Base-by-base conservation (phyloP, 2,329 filamentous ascomycete species). In the Daldinia eschscholtzii region DNA sequence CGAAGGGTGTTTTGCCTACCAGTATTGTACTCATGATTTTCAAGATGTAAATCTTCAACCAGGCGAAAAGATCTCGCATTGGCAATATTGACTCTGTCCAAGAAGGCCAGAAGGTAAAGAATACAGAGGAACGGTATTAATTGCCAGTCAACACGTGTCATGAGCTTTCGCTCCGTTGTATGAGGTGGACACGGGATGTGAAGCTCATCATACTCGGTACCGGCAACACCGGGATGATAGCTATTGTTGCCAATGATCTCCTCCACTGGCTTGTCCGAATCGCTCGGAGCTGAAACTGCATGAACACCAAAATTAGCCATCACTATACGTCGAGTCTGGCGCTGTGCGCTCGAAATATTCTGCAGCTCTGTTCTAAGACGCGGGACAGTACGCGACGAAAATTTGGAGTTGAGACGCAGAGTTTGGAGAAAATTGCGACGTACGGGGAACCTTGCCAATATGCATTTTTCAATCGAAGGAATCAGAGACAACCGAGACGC, bases 61-160 rank as follows among this genome's bases (percentile, higher is more conserved):
- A 95, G 82, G 44, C 86, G 84, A 69, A 93, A 93, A 52, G 92
- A 84, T 48, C 86, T 87, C 30, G 92, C 92, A 80, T 94, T 94
- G 79, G 89, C 90, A 74, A 95, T 93, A 77, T 94, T 95, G 77
- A 94, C 91, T 55, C 92, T 85, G 77, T 91, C 85, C 76, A 75
- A 67, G 66, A 78, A 79, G 7, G 78, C 78, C 30, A 79, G 65
- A 5, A 79, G 74, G 58, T 79, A 79, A 78, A 94, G 83, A 67
- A 94, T 83, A 76, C 88, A 91, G 61, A 95, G 83, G 72, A 91
- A 91, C 0, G 92, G 92, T 59, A 95, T 83, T 58, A 95, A 85
- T 72, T 87, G 88, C 71, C 89, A 78, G 78, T 94, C 92, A 76
- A 94, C 90, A 80, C 90, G 91, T 68, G 85, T 80, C 81, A 93